These are phyloP conservation scores for Hemisphaericaspora xylanilytica DNA, from an alignment of 1,139 yeast genomes.

Conservation along the genomic window DNA sequence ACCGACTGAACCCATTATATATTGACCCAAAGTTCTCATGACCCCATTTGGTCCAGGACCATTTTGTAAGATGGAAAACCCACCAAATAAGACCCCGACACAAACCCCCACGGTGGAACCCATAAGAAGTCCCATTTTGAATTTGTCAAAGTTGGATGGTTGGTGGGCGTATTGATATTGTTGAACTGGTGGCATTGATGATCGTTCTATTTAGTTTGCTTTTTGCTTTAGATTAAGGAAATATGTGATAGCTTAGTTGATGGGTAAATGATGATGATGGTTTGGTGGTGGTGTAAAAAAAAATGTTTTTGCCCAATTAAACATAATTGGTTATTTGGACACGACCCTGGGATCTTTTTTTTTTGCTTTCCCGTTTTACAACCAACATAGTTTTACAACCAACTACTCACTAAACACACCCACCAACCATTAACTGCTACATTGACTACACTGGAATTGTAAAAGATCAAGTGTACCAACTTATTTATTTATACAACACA, in stretches of 20 bases:
- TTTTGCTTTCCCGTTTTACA: too few species aligned
- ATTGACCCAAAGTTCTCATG: conserved; percentile 94
- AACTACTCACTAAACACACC: too few species aligned
- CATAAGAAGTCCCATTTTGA: conserved; percentile 98
- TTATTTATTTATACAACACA: too few species aligned
- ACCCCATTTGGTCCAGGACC: conserved; percentile 99
- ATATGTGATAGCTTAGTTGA: background rate
- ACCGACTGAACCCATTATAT: conserved; percentile 94
- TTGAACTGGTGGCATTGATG: conserved; percentile 78
- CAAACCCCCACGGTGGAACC: conserved; percentile 96
- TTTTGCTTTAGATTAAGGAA: too few species aligned
- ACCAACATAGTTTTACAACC: too few species aligned
- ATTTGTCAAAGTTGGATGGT: conserved; percentile 89
- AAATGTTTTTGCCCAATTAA: background rate
- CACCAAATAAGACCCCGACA: conserved; percentile 92
- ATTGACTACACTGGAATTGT: too few species aligned
- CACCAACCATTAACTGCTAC: too few species aligned
- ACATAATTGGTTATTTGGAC: conserved; percentile 1
- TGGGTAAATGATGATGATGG: background rate
- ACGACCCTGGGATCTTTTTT: too few species aligned
- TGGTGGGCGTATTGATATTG: conserved; percentile 72
- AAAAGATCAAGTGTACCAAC: background rate
- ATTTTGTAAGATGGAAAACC: conserved; percentile 82
- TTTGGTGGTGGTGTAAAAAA: background rate
- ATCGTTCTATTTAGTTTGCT: background rate